Evolutionary conservation across 257 asterid species (phyloP), one percentile per base, ranked within the genome.

Genomic region (Jacaranda copaia): DNA sequence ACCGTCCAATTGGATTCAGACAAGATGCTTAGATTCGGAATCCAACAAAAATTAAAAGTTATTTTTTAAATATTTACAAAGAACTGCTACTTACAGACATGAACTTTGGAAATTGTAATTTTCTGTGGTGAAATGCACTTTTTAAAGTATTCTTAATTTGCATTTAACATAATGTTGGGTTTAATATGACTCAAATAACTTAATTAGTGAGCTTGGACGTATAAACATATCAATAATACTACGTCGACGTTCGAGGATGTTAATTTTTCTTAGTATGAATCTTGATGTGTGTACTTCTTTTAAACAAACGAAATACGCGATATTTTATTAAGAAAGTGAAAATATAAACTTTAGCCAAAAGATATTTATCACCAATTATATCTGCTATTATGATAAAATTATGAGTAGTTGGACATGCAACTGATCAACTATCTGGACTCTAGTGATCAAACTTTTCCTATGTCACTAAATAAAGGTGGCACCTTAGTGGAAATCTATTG

Each of bases 401-500:
- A 32, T 55, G 58, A 25, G 75, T 18, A 32, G 64, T 16, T 64
- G 55, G 57, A 62, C 66, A 75, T 74, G 80, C 77, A 70, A 74
- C 11, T 74, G 55, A 73, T 55, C 77, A 19, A 72, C 58, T 58
- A 63, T 51, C 20, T 52, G 2, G 32, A 13, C 35, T 9, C 32
- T 45, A 70, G 78, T 5, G 59, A 67, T 76, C 43, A 55, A 61
- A 68, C 79, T 57, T 78, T 62, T 72, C 72, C 42, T 61, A 19
- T 52, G 70, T 79, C 87, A 62, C 85, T 64, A 58, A 35, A 80
- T 59, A 68, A 12, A 43, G 79, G 39, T 65, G 49, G 18, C 60
- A 53, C 48, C 61, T 45, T 68, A 83, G 84, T 80, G 82, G 81
- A 74, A 67, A 58, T 83, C 78, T 15, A 66, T 48, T 56, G 11